Base-by-base conservation (phyloP, 164 flowering plant genomes). In the Piper betle region DNA sequence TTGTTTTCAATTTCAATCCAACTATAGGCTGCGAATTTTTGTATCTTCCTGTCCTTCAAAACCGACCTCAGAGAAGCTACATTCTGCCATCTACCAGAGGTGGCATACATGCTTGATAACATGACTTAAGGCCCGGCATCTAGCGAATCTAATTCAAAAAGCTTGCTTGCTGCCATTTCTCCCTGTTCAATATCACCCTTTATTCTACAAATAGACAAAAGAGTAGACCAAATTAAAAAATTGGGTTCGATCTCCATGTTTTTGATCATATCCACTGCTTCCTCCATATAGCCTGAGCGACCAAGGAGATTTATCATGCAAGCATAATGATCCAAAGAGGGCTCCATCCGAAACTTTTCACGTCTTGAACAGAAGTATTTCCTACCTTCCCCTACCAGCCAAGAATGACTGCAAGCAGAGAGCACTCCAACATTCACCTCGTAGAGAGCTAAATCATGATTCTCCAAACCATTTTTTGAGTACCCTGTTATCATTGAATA, bases 91-190 rank as follows among this genome's bases (percentile, higher is more conserved):
- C 79, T 74, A 42, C 80, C 81, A 54, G 63, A 39, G 57, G 76
- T 64, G 41, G 89, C 89, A 75, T 73, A 80, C 77, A 82, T 71
- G 70, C 82, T 84, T 11, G 86, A 82, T n/a, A 82, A 73, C 78
- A 78, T 77, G 48, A 84, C 71, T 37, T 84, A 79, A 39, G 86
- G 82, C 52, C 72, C 79, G 13, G 83, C 78, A 68, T 77, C 71
- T 0, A 42, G 59, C 13, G 86, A 80, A 6, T 82, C 79, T 59
- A 82, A 39, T 62, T 77, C 75, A 69, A 79, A 74, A 50, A 84
- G 80, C 42, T 61, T 60, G 46, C 62, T 75, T 16, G 83, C 86
- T 18, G 83, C 84, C 59, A 73, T 71, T 66, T 80, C 79, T 58
- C 73, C 86, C 57, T 65, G 68, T 25, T 75, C 54, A 16, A 80